phyloP scores from a whole-genome alignment of 352 stramenopile species.

The Phytophthora capsici region DNA sequence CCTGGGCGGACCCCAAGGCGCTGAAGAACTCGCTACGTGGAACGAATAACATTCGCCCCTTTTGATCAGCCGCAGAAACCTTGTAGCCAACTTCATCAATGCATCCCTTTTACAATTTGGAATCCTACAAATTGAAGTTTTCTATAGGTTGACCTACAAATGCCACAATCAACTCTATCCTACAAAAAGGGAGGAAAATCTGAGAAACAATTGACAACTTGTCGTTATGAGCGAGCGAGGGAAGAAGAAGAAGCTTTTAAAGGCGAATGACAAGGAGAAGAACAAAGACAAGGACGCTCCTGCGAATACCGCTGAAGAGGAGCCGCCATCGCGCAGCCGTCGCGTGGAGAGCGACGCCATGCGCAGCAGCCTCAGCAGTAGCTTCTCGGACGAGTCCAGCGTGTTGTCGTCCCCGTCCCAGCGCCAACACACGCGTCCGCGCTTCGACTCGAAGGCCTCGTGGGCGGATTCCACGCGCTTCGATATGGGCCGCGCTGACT shows the following conservation, averaged over 20 bases:
- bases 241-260: slow-evolving; percentile 20
- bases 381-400: slow-evolving; percentile 67
- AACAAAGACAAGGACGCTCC: slow-evolving; percentile 1
- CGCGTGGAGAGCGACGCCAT: slow-evolving; percentile 18
- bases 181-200: too few species aligned
- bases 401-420: slow-evolving; percentile 57
- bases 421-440: slow-evolving; percentile 50
- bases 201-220: too few species aligned
- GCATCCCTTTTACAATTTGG: slow-evolving; percentile 1
- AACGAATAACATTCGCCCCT: slow-evolving; percentile 85
- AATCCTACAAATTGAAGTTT: too few species aligned
- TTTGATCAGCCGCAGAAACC: slow-evolving; percentile 38
- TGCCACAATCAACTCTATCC: too few species aligned
- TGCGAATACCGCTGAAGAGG: not conserved
- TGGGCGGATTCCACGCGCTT: slow-evolving; percentile 89
- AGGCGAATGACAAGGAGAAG: not conserved
- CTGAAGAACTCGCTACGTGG: slow-evolving; percentile 94
- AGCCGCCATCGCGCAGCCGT: slow-evolving; percentile 16
- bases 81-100: not conserved
- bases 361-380: slow-evolving; percentile 36
- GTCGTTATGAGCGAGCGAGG: slow-evolving; percentile 18
- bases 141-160: too few species aligned
- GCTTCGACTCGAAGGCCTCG: slow-evolving; percentile 85
- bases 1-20: slow-evolving; percentile 94
- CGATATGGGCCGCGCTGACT: slow-evolving; percentile 84